These are phyloP conservation scores for Ophiostoma ulmi DNA, from an alignment of 2,329 filamentous ascomycete species.

Conservation along the genomic window DNA sequence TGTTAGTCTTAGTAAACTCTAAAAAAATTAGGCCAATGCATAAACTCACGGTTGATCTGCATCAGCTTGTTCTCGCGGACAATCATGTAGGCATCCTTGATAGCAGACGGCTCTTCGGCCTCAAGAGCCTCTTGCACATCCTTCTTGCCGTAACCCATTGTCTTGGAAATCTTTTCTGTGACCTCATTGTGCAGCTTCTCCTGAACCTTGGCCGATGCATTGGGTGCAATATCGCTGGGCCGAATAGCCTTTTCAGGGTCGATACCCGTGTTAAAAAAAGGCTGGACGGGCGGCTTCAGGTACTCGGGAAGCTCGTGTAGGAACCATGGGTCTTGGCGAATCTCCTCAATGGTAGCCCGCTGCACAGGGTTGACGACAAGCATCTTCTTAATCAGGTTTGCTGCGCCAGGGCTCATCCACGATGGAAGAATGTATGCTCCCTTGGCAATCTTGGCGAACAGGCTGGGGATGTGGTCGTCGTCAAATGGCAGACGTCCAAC, in stretches of 20 bases:
- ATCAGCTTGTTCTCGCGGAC: constrained; percentile 97
- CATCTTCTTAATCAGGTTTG: constrained; percentile 82
- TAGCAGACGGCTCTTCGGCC: constrained; percentile 89
- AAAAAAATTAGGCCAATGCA: background rate
- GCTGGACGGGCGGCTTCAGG: constrained; percentile 78
- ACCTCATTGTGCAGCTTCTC: constrained; percentile 89
- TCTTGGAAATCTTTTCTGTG: constrained; percentile 92
- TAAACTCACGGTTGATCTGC: constrained; percentile 78
- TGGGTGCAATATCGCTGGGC: constrained; percentile 72
- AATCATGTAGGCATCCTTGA: constrained; percentile 98
- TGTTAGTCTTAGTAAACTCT: background rate
- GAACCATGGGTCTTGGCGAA: constrained; percentile 92
- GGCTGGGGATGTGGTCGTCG: constrained; percentile 93
- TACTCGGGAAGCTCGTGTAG: constrained; percentile 79
- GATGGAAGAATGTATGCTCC: constrained; percentile 88
- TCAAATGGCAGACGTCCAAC: constrained; percentile 88
- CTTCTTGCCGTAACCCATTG: constrained; percentile 92
- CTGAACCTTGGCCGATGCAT: constrained; percentile 71
- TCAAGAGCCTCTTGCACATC: constrained; percentile 93
- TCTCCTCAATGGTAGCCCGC: constrained; percentile 88
- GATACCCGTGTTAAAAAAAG: constrained; percentile 89
- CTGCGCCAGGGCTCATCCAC: constrained; percentile 83
- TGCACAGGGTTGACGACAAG: constrained; percentile 92
- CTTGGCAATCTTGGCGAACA: constrained; percentile 96
- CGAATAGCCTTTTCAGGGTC: constrained; percentile 89